Evolutionary conservation across 208 protist species (phyloP), one percentile per base, ranked within the genome.

Genomic region (Trypanosoma platydactyli): DNA sequence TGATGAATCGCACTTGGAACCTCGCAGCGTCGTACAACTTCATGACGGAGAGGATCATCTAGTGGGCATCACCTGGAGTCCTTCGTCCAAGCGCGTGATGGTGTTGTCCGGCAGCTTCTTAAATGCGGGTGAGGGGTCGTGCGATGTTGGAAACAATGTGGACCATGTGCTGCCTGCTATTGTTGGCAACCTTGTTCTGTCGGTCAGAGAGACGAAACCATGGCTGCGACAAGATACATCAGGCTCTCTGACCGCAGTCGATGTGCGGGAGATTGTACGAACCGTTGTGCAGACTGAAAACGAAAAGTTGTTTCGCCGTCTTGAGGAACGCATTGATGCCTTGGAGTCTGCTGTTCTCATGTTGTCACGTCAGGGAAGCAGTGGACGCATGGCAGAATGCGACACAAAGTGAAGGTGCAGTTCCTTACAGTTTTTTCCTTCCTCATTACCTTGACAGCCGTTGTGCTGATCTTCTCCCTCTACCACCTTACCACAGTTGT

Each of bases 261-360:
- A 56, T 0, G 44, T 70, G 33, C 29, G 44, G 38, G 65, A 53
- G 24, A 22, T 76, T 6, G 51, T 83, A 46, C 64, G 63, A 29
- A 24, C 38, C 16, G 56, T 71, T 58, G 68, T 79, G 15, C 63
- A 56, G 24, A 41, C 68, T 24, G 79, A 80, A 42, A 58, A 70
- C 24, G 41, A 71, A 15, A 29, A 55, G 20, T 29, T 66, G 5
- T 30, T 75, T 1, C 13, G 30, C 25, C 27, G 30, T 7, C n/a
- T 84, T 13, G 68, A 79, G 12, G 15, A 15, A 12, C 63, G 73
- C n/a, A 22, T 83, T 18, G 25, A 29, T 20, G 24, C 41, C 15
- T 44, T 83, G 51, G 67, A 79, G 42, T 29, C 12, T 16, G 64
- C 50, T 44, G 56, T 83, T 12, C 48, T 53, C 22, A 15, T 38